Base-by-base conservation (phyloP, 2,329 filamentous ascomycete species). In the Colletotrichum lupini region DNA sequence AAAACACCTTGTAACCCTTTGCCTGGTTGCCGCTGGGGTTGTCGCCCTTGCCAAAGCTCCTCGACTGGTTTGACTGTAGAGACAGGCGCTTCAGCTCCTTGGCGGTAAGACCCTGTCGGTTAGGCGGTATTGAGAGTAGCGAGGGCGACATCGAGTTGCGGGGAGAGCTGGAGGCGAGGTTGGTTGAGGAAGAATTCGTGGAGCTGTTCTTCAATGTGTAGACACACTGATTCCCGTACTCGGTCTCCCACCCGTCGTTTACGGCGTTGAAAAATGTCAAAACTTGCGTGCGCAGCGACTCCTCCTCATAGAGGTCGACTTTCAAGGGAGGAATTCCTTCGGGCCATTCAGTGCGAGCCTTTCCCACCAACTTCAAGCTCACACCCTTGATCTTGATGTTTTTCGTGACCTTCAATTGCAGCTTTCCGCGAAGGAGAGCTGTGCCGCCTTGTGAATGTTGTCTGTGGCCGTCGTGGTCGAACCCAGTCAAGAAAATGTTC, bases 281-380 rank as follows among this genome's bases (percentile, higher is more conserved):
- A 22, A 92, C 96, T 79, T 98, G 95, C 53, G 94, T 96, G 82
- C 97, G 92, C 73, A 98, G 88, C 4, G 92, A 94, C 77, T 97
- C 93, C 75, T 94, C 93, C 80, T 98, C 95, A 78, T 91, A 93
- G 66, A 94, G 91, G 53, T 97, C 94, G 1, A 92, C 89, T 82
- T 97, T 98, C 70, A 92, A 89, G 0, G 95, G 95, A 3, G 97
- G 96, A 35, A 98, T 97, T 63, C 95, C 95, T 85, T 98, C 97
- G 19, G 97, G 96, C 97, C 97, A 99, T 80, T 98, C 95, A 1
- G 97, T 98, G 75, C 93, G 90, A 3, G 95, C 94, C 80, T 92
- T 93, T 35, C 96, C 97, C 53, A 92, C 90, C 77, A 99, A 94
- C 78, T 94, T 96, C 65, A 99, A 87, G 6, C 93, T 95, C 28